Base-by-base conservation (phyloP, 2,329 filamentous ascomycete species). In the Amesomyces nigricolor region DNA sequence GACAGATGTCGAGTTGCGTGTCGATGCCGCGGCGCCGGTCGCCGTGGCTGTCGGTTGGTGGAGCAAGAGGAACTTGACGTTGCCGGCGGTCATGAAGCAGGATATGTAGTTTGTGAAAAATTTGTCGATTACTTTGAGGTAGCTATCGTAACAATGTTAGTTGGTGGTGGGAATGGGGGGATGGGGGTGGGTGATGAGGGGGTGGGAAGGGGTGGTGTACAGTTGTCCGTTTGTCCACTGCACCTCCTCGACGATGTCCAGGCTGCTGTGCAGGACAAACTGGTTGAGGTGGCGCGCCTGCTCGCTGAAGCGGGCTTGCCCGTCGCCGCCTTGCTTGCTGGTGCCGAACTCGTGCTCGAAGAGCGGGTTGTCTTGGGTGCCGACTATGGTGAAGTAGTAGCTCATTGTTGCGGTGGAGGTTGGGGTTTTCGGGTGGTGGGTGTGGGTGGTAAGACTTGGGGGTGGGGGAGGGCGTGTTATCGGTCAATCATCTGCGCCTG, bases 311-410 rank as follows among this genome's bases (percentile, higher is more conserved):
- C 89, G 88, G 58, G 92, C 82, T 69, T 91, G 79, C 64, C 94
- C 94, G 77, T 97, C 94, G 69, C 92, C 92, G 74, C 92, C 91
- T 65, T 91, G 87, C 73, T 96, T 96, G 40, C 90, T 95, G 39
- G 92, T 96, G 66, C 94, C 94, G 71, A 99, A 99, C 69, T 96
- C 91, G 73, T 95, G 84, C 75, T 95, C 92, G 75, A 97, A 99
- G 63, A 99, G 82, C 35, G 94, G 92, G 69, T 92, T 95, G 77
- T 99, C 94, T 66, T 90, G 89, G 19, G 91, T 95, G 68, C 91
- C 94, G 71, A 99, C 84, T 64, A 99, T 96, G 68, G 89, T 89
- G 75, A 99, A 97, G 78, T 96, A 96, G 80, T 97, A 99, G 58
- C 91, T 96, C 94, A 97, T 97, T 61, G 64, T 56, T 56, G 8